phyloP scores from a whole-genome alignment of 176 grass and related monocot species.

The Eragrostis nindensis region DNA sequence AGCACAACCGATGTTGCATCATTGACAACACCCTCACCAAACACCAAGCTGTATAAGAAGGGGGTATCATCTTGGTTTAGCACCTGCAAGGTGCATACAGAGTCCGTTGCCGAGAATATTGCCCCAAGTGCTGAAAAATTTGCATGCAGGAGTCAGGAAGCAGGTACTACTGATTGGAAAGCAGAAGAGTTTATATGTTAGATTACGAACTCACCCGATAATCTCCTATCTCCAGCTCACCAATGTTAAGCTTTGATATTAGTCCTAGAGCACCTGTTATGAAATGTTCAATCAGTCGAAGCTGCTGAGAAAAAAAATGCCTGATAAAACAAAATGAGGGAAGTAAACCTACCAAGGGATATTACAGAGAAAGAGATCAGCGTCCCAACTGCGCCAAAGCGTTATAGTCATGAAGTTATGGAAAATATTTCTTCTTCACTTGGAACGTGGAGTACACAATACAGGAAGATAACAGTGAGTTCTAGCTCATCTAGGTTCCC shows the following conservation, averaged over 20 bases:
- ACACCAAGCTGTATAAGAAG: slow-evolving; percentile 91
- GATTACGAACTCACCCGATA: slow-evolving; percentile 67
- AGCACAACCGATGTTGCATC: slow-evolving; percentile 96
- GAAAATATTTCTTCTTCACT: slow-evolving; percentile 93
- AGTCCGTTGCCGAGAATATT: slow-evolving; percentile 96
- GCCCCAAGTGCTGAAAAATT: slow-evolving; percentile 81
- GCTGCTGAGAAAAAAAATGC: background rate
- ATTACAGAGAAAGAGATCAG: slow-evolving; percentile 81
- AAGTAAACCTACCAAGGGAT: slow-evolving; percentile 63
- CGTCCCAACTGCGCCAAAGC: slow-evolving; percentile 77
- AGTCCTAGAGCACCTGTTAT: slow-evolving; percentile 69
- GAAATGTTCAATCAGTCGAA: background rate
- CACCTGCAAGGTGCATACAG: slow-evolving; percentile 97
- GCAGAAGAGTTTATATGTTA: background rate
- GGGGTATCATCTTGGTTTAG: slow-evolving; percentile 94
- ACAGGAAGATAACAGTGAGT: background rate
- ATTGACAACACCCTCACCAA: slow-evolving; percentile 98
- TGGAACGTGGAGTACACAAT: slow-evolving; percentile 54
- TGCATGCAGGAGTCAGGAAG: slow-evolving; percentile 29
- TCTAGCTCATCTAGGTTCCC: background rate
- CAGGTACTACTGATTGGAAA: background rate
- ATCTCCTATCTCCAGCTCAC: slow-evolving; percentile 74
- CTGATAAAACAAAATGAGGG: slow-evolving; percentile 4
- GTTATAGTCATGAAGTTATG: slow-evolving; percentile 84
- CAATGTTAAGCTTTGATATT: slow-evolving; percentile 73